Percentiles rank a stretch among this genome's conserved stretches.
Conservation (phyloP, 1,139 yeast genomes). For the Geotrichum reessii region DNA sequence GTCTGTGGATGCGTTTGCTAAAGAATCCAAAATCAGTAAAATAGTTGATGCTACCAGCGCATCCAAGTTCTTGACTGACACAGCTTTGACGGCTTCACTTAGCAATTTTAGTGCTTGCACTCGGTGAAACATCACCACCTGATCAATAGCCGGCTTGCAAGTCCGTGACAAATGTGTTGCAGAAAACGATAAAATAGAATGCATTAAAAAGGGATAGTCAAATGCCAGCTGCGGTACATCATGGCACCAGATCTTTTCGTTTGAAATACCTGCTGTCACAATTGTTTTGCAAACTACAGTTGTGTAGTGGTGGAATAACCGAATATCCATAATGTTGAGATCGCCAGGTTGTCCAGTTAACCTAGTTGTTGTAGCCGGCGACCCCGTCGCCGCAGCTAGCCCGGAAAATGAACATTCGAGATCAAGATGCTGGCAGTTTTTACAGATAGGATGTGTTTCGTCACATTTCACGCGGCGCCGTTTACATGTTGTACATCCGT, state of each 20-base stretch:
- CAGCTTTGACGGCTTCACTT: constrained; percentile 79
- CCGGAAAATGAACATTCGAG: constrained; percentile 51
- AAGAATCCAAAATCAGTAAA: constrained; percentile 81
- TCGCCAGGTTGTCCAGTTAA: constrained; percentile 25
- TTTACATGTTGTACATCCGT: constrained; percentile 87
- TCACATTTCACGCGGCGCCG: constrained; percentile 88
- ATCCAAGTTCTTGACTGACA: constrained; percentile 80
- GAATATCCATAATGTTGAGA: constrained; percentile 68
- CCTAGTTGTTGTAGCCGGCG: constrained; percentile 20
- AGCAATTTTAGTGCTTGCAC: constrained; percentile 77
- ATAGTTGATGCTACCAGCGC: constrained; percentile 90
- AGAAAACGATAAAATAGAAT: constrained; percentile 78
- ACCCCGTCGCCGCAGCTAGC: neutral
- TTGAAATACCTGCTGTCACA: constrained; percentile 86
- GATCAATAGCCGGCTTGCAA: constrained; percentile 34
- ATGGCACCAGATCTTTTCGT: constrained; percentile 77
- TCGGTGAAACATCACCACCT: constrained; percentile 77
- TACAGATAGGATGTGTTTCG: constrained; percentile 73
- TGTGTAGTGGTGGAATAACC: constrained; percentile 82
- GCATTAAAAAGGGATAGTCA: constrained; percentile 86
- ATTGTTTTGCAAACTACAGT: constrained; percentile 80
- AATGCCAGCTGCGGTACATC: constrained; percentile 88
- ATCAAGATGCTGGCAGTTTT: constrained; percentile 71
- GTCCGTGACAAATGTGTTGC: constrained; percentile 83
- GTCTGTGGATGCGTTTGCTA: constrained; percentile 83